Evolutionary conservation across 805 yeast species (phyloP).

Genomic region (Myxozyma neglecta): DNA sequence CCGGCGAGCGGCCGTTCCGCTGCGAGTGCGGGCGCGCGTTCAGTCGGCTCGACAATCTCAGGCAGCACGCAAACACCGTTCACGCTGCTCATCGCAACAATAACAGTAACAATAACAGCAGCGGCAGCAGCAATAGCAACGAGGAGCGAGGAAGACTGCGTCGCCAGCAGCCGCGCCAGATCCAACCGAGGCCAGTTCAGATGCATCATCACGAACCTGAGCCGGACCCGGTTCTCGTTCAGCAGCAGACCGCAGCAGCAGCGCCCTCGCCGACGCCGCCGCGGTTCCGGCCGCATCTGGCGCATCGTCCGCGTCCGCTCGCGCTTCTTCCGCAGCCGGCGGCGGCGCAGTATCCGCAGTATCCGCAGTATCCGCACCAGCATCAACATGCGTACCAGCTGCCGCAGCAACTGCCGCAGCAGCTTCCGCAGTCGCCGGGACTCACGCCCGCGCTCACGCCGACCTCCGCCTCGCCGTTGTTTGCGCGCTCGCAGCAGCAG

Average conservation of each 20-base stretch:
- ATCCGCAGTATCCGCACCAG: background rate
- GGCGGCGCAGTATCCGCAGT: conserved; percentile 1
- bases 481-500: too few species aligned
- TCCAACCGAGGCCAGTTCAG: too few species aligned
- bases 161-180: too few species aligned
- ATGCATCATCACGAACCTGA: background rate
- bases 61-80: conserved; percentile 89
- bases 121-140: background rate
- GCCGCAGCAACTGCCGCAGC: background rate
- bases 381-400: background rate
- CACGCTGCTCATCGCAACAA: conserved; percentile 51
- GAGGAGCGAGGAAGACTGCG: background rate
- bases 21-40: conserved; percentile 78
- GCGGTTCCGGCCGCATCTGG: conserved; percentile 26
- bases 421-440: background rate
- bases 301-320: conserved; percentile 29
- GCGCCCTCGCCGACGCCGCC: conserved; percentile 23
- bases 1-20: conserved; percentile 90
- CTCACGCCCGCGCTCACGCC: too few species aligned
- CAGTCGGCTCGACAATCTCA: conserved; percentile 78
- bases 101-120: conserved; percentile 1
- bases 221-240: conserved; percentile 8
- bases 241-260: conserved; percentile 11
- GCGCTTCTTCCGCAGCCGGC: conserved; percentile 11
- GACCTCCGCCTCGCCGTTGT: too few species aligned